Percentiles rank a stretch among this genome's conserved stretches.
These are phyloP conservation scores for Xanthoparmelia taractica DNA, from an alignment of 495 filamentous ascomycete genomes.

Conservation along the genomic window DNA sequence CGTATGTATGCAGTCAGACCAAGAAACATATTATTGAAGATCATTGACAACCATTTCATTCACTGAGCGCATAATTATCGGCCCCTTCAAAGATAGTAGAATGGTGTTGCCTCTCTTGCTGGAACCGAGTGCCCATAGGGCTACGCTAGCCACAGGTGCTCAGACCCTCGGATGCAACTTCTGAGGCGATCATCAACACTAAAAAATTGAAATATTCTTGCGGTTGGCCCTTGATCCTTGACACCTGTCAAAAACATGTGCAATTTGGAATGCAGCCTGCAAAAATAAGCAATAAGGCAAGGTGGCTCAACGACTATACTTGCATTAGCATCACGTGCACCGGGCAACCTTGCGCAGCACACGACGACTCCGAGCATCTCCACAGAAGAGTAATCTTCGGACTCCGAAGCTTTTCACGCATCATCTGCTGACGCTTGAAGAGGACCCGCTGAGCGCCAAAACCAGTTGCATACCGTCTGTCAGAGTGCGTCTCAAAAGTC, in stretches of 20 bases:
- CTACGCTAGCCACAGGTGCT: neutral
- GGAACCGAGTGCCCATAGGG: neutral
- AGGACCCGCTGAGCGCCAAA: neutral
- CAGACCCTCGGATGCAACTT: neutral
- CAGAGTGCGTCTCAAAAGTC: neutral
- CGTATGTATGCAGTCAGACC: neutral
- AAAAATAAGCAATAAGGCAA: neutral
- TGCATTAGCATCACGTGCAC: neutral
- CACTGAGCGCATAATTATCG: neutral
- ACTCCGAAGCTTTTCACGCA: neutral
- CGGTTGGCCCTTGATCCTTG: neutral
- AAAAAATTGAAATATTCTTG: neutral
- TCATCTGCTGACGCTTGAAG: neutral
- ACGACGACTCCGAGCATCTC: neutral
- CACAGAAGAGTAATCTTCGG: neutral
- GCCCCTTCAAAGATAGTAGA: neutral
- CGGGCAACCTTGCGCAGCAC: neutral
- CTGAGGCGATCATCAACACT: neutral
- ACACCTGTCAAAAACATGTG: neutral
- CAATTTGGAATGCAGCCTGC: neutral
- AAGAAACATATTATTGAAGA: neutral
- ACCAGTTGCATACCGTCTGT: neutral
- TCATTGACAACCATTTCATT: neutral
- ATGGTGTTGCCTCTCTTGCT: neutral
- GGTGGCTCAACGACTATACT: neutral